Evolutionary conservation across 2,329 filamentous ascomycete species (phyloP).

Genomic region (Cephalotrichum gorgonifer): DNA sequence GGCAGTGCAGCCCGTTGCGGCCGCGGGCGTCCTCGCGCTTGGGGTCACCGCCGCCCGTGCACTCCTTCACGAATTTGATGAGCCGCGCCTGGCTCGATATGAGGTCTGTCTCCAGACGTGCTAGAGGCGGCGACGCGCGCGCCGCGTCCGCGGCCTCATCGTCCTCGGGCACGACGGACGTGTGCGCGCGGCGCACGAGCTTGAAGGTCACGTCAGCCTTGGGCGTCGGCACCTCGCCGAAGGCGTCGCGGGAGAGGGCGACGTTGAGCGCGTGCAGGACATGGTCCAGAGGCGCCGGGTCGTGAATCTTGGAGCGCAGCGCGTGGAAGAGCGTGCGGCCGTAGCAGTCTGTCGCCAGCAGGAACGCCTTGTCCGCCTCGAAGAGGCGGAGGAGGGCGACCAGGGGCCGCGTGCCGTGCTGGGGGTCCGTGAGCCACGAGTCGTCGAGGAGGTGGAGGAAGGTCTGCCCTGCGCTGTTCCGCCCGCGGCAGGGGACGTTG

Average conservation of each 20-base stretch:
- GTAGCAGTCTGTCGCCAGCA: constrained; percentile 32
- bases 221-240: constrained; percentile 22
- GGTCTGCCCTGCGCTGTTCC: constrained; percentile 35
- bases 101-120: constrained; percentile 5
- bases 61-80: constrained; percentile 12
- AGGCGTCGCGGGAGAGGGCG: constrained; percentile 34
- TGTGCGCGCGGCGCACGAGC: constrained; percentile 9
- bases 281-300: constrained; percentile 10
- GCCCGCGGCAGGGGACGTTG: background rate
- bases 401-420: constrained; percentile 14
- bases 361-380: constrained; percentile 13
- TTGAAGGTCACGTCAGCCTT: constrained; percentile 16
- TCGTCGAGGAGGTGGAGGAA: constrained; percentile 33
- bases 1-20: constrained; percentile 46
- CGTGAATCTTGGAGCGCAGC: constrained; percentile 15
- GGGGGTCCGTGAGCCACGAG: constrained; percentile 20
- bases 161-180: constrained; percentile 11
- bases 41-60: constrained; percentile 8
- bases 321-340: constrained; percentile 43
- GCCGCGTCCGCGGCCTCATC: background rate
- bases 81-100: constrained; percentile 6
- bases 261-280: constrained; percentile 21
- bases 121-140: background rate
- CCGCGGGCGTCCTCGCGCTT: constrained; percentile 28
- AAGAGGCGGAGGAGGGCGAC: constrained; percentile 15